Percentiles rank a stretch among this genome's conserved stretches.
phyloP scores from a whole-genome alignment of 495 filamentous ascomycete genomes.

The Daldinia childiae region DNA sequence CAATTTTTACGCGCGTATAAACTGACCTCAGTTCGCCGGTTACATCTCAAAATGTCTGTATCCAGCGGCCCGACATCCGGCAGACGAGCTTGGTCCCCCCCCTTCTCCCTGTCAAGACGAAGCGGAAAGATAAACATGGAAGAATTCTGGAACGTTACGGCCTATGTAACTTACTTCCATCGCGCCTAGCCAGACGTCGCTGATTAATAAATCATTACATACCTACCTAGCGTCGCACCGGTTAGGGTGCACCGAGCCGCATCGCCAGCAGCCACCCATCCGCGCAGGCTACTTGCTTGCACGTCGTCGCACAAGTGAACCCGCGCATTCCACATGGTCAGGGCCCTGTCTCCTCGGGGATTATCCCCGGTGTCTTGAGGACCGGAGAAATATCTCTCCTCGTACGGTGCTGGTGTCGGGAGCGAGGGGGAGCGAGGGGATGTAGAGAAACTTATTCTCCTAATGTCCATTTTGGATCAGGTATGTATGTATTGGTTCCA shows the following conservation, averaged over 20 bases:
- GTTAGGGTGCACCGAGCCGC: constrained; percentile 31
- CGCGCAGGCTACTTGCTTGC: constrained; percentile 32
- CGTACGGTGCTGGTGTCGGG: not conserved
- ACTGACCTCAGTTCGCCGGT: constrained; percentile 1
- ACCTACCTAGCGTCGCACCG: constrained; percentile 6
- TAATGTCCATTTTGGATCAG: constrained; percentile 12
- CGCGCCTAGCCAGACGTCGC: too few species aligned
- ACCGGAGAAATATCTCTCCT: constrained; percentile 2
- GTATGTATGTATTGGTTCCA: not conserved
- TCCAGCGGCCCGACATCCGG: constrained; percentile 11
- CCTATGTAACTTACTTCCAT: not conserved
- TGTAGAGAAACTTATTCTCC: not conserved
- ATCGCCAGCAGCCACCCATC: constrained; percentile 23
- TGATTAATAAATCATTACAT: too few species aligned
- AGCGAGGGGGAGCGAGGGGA: not conserved
- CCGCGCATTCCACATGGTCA: constrained; percentile 23
- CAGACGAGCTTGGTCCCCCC: not conserved
- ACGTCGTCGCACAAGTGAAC: constrained; percentile 22
- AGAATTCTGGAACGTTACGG: constrained; percentile 39
- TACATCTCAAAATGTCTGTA: constrained; percentile 23
- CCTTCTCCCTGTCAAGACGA: not conserved
- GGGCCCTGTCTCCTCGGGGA: not conserved
- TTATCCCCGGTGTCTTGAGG: constrained; percentile 9
- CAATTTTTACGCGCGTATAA: constrained; percentile 21
- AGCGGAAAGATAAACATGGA: constrained; percentile 1